Evolutionary conservation across 2,329 filamentous ascomycete species (phyloP), one percentile per base, ranked within the genome.

Genomic region (Sclerotinia sclerotiorum): DNA sequence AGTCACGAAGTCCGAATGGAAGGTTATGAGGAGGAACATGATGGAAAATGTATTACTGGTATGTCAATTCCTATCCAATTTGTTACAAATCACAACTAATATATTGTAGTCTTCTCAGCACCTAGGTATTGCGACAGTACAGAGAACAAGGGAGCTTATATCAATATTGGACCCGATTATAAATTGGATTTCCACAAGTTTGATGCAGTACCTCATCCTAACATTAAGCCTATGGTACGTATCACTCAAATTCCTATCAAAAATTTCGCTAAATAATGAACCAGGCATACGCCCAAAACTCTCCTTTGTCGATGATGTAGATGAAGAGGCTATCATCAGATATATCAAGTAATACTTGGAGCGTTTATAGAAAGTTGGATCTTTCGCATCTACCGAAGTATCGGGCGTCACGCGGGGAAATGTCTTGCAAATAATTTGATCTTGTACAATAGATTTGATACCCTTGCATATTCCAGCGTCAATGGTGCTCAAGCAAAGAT

Each of bases 1-100:
- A 97, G 93, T 77, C 95, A 99, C 81, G 95, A 99, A 80, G 95
- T 99, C 39, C 89, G 95, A 75, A 99, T 99, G 95, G 94, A 95
- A 70, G 95, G 95, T n/a, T 99, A 98, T 77, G 94, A 99, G 79
- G 91, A 97, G 73, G 94, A 99, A 83, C 95, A 99, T 79, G 91
- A 95, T 75, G 95, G 94, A 72, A 90, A 88, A 75, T 99, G 95
- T 79, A 97, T 99, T 75, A 99, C 95, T 58, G 90, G 90, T 92
- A 84, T 73, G 84, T 79, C 62, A 15, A 67, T 21, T 32, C 56
- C 42, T 51, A 24, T 24, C 27, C 44, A 21, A 27, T 19, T 2
- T 46, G 52, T 58, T 32, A 6, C 19, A 39, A 11, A 61, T 17
- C 32, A 24, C 21, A 35, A 54, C 54, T 55, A 60, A 64, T 39